Conservation (phyloP, 257 asterid species). For the Mitragyna speciosa region DNA sequence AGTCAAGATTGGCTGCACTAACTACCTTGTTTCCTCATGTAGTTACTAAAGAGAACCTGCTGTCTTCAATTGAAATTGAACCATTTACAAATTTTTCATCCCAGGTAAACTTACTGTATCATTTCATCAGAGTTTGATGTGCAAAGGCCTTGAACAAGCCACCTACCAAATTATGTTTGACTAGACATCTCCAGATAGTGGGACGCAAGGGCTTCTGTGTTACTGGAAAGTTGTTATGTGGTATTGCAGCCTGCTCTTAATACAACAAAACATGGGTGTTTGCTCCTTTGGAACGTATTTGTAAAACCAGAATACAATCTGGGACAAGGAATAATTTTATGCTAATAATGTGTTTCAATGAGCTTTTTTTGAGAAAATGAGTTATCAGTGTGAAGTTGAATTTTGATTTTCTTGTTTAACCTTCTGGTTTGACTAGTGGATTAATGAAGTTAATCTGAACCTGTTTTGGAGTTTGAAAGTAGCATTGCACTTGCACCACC, state of each 20-base stretch:
- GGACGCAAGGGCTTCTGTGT: not conserved
- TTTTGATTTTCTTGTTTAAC: not conserved
- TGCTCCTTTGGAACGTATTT: not conserved
- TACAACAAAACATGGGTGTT: not conserved
- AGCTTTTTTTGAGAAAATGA: not conserved
- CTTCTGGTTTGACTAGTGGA: not conserved
- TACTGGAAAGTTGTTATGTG: not conserved
- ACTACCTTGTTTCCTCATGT: conserved; percentile 88
- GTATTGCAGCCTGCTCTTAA: not conserved
- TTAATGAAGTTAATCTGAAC: not conserved
- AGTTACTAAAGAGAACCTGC: conserved; percentile 86
- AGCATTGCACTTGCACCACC: not conserved
- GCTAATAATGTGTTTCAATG: not conserved
- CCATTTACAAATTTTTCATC: conserved; percentile 83
- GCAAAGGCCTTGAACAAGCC: not conserved
- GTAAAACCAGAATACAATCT: not conserved
- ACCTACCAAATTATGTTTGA: not conserved
- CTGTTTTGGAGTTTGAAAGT: not conserved
- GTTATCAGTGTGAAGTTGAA: not conserved
- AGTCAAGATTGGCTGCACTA: conserved; percentile 73
- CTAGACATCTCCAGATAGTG: not conserved
- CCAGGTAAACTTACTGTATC: conserved; percentile 57
- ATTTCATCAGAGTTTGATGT: not conserved
- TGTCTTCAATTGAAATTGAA: conserved; percentile 72
- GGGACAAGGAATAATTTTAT: not conserved